These are phyloP conservation scores for Lumnitzera littorea DNA, from an alignment of 345 rosid species.

Conservation along the genomic window DNA sequence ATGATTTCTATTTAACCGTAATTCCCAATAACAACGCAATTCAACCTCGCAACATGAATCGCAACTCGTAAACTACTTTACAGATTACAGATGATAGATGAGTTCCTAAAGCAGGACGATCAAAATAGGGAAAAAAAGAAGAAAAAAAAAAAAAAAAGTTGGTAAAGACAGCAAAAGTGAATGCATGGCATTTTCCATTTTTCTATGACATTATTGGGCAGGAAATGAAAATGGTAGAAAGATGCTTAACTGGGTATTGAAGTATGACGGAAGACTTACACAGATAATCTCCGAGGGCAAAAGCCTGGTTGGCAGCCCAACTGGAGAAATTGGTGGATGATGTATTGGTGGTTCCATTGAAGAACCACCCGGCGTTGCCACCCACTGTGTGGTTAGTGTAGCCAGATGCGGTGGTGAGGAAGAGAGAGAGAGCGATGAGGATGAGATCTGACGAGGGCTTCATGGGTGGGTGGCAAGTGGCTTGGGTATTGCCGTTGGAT, in stretches of 20 bases:
- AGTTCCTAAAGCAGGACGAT: too few relatives aligned
- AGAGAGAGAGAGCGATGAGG: constrained; percentile 13
- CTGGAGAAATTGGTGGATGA: constrained; percentile 37
- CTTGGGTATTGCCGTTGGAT: not conserved
- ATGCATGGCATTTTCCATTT: not conserved
- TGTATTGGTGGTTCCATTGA: constrained; percentile 38
- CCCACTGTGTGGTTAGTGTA: constrained; percentile 59
- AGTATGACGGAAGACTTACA: constrained; percentile 23
- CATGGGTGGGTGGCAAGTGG: constrained; percentile 4
- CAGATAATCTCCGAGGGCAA: constrained; percentile 56
- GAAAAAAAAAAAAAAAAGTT: too few relatives aligned
- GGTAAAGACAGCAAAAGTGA: too few relatives aligned
- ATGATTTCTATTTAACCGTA: too few relatives aligned
- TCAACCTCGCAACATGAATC: too few relatives aligned
- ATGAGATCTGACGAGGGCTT: constrained; percentile 7
- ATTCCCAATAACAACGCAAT: too few relatives aligned
- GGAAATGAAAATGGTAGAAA: not conserved
- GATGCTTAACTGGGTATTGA: not conserved
- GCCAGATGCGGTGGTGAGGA: constrained; percentile 20
- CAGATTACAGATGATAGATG: too few relatives aligned
- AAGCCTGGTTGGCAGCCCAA: constrained; percentile 47
- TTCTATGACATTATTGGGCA: not conserved
- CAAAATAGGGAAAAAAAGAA: too few relatives aligned
- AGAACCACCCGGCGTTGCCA: constrained; percentile 43
- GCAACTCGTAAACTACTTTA: too few relatives aligned